Base-by-base conservation (phyloP, 2,329 filamentous ascomycete genomes). In the Cladosporium sp. region DNA sequence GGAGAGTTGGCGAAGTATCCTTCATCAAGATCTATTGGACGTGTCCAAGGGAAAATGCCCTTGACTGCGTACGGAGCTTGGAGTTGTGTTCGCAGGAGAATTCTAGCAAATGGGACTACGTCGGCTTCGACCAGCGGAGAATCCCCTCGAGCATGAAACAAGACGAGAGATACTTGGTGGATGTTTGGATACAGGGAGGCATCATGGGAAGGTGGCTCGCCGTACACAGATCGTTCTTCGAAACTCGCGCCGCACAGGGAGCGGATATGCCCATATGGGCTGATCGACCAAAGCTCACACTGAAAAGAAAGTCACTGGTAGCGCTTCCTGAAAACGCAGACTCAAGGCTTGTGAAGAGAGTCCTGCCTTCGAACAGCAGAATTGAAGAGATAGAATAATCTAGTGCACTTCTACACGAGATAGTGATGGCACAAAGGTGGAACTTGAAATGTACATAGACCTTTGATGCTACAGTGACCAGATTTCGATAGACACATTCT, bases 171-270 rank as follows among this genome's bases (percentile, higher is more conserved):
- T 18, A 40, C 35, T 40, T 40, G 16, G 16, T 40, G 35, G 35
- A 40, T 40, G 35, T 40, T 40, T 40, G 16, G 35, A 40, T 40
- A 40, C 16, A 40, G 16, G 53, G 53, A 11, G 53, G 53, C 23
- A 37, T 57, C 14, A 57, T 57, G 31, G 53, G 53, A 37, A 57
- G 53, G 31, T 57, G 31, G 53, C 53, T 37, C 18, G 28, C 35
- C n/a, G n/a, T 31, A 37, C 16, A 57, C 31, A 57, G 53, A 37
- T 29, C 31, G 23, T 57, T 57, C 53, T 57, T 57, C 31, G 53
- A 57, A 21, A n/a, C 18, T 21, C 35, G 35, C 3, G 31, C 53
- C n/a, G 53, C 31, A 33, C 31, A 57, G 18, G 3, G 29, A 37
- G 53, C 31, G 53, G 31, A 57, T 16, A 35, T 57, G 18, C 53